Evolutionary conservation across 768 basidiomycete species (phyloP), one percentile per base, ranked within the genome.

Genomic region (Candolleomyces aberdarensis): DNA sequence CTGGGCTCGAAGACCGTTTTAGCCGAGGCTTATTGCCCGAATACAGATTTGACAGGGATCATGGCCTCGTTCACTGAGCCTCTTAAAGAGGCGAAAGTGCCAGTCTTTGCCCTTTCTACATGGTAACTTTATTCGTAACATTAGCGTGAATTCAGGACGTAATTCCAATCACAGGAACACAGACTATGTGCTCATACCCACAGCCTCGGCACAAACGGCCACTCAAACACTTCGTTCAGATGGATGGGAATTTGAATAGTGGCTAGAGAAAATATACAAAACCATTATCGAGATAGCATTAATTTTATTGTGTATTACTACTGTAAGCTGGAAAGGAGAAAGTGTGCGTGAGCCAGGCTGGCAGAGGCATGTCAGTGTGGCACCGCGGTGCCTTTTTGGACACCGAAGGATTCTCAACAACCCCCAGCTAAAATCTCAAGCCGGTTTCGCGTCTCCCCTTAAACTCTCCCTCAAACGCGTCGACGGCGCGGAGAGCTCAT

Each of bases 71-170:
- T 89, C 36, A 77, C 83, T 1, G 74, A 75, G 17, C 84, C 86
- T 17, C 69, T 88, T 46, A 84, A 81, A 67, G 65, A 70, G 5
- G 83, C 80, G 6, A 72, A 75, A 48, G 73, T 89, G 0, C 81
- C 81, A 0, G 75, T 89, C 5, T 88, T 87, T 69, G 84, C 79
- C 17, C 58, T 86, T 40, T 87, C 86, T 6, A 88, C 87, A 26
- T 90, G 83, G 85, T 86, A 62, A 62, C 76, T 26, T 26, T 32
- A 29, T 9, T 40, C 9, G 20, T 10, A 46, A 8, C 20, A 46
- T 40, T 11, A 19, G 15, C 1, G 17, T 8, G 9, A 48, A 32
- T 40, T 48, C n/a, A 41, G 15, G 15, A 7, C 55, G 32, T 49
- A 44, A 52, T 20, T 52, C 40, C 29, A 48, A 40, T 32, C 11